Base-by-base conservation (phyloP, 2,329 filamentous ascomycete genomes). In the Plenodomus biglobosus region DNA sequence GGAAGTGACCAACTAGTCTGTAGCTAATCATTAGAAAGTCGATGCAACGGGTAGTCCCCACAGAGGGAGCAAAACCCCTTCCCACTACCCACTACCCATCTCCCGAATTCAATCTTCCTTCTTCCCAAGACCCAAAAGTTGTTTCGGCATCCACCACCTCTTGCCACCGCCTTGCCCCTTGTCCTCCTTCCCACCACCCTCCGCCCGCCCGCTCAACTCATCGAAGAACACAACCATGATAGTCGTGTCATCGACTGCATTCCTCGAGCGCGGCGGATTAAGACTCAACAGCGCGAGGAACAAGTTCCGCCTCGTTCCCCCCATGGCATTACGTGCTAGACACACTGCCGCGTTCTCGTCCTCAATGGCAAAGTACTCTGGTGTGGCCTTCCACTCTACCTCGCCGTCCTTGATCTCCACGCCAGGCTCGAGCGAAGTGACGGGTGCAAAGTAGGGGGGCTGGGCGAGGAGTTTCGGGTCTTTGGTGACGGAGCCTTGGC, bases 161-260 rank as follows among this genome's bases (percentile, higher is more conserved):
- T 52, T 55, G 38, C 37, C 46, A 41, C 36, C 49, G 6, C 27
- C 27, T 24, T 24, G 22, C 27, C 27, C 27, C 27, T 32, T 32
- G 22, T 5, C 27, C 3, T 11, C 13, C 27, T 32, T 15, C 11
- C 27, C 11, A 11, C 22, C 22, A 11, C 40, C 42, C 18, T 20
- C 32, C 18, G 24, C 15, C 3, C 18, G 32, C 19, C 39, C 43
- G 1, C 42, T 41, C 22, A 66, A 22, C 32, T 53, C 75, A 2
- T 73, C 76, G 58, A 84, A 84, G 70, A 83, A 76, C 20, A 79
- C 73, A 2, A 81, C 78, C 58, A 80, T 74, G 7, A 81, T 71
- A 1, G 78, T 80, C 8, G 76, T 76, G 59, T 81, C 79, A 55
- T 81, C 79, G 8, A 78, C 66, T 15, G 76, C 69, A 51, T 69